Evolutionary conservation across 176 grass and related monocot species (phyloP).

Genomic region (Aegilops speltoides): DNA sequence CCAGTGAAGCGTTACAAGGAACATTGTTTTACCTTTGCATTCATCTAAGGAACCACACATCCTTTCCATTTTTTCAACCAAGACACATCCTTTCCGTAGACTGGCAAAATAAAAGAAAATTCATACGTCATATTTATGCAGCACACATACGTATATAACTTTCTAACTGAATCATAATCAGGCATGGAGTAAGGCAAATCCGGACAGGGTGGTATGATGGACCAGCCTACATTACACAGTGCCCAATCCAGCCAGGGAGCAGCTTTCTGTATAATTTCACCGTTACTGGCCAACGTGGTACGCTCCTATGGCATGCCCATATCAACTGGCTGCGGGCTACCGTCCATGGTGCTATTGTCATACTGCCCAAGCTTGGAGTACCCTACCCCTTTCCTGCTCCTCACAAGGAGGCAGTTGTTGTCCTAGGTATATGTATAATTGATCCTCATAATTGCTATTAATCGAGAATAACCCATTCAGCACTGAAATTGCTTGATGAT

Average conservation of each 20-base stretch:
- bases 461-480: background rate
- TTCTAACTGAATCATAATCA: constrained; percentile 24
- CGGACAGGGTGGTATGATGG: constrained; percentile 35
- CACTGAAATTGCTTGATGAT: background rate
- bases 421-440: constrained; percentile 41
- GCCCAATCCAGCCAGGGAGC: constrained; percentile 20
- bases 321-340: constrained; percentile 57
- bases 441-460: background rate
- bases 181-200: constrained; percentile 56
- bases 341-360: constrained; percentile 61
- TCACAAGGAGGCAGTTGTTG: constrained; percentile 47
- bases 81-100: background rate
- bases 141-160: background rate
- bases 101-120: background rate
- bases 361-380: constrained; percentile 56
- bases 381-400: constrained; percentile 59
- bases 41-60: background rate
- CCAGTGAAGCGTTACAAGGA: background rate
- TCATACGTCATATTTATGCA: background rate
- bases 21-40: background rate
- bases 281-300: constrained; percentile 3
- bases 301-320: constrained; percentile 15
- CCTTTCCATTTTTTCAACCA: background rate
- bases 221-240: constrained; percentile 20
- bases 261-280: constrained; percentile 18